Evolutionary conservation across 352 stramenopile genomes (phyloP), one percentile per base, ranked within the genome.

Genomic region (Peronosclerospora sorghi): DNA sequence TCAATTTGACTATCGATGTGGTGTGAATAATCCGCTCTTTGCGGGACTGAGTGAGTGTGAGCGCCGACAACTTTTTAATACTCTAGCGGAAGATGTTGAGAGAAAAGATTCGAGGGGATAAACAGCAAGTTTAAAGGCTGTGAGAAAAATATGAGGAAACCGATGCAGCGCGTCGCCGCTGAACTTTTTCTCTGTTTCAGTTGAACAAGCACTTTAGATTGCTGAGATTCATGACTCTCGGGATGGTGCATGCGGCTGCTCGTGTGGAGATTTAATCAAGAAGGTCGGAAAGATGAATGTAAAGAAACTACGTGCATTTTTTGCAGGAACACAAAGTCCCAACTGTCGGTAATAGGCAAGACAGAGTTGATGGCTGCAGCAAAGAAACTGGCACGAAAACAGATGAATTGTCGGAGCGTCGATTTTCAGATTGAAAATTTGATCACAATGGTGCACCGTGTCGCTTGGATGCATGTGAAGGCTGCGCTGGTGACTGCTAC

Each of bases 241-340:
- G 9, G 77, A 87, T 23, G 76, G 49, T 3, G 54, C 60, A 4
- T 91, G 79, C 35, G 79, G 79, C 24, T 91, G 79, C 46, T n/a
- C n/a, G n/a, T n/a, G n/a, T n/a, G n/a, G n/a, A n/a, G n/a, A n/a
- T n/a, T n/a, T n/a, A n/a, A n/a, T 87, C 26, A 84, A 85, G 51
- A 88, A 87, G 35, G 79, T 91, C 28, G 42, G 48, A 48, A 86
- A 87, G 52, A 91, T 91, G 79, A 85, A 83, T 35, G 62, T 83
- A 6, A 88, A 88, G 48, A 85, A 83, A 38, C 62, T 91, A 19
- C 68, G 74, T 21, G 45, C 41, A 5, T n/a, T 91, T 88, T 41
- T 54, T 91, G 10, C 56, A 65, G 10, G 73, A 77, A 21, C 66
- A 69, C 29, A 62, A 70, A 32, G 56, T 86, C 6, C 56, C 62